Evolutionary conservation across 257 asterid genomes (phyloP).

Genomic region (Nicotiana otophora): DNA sequence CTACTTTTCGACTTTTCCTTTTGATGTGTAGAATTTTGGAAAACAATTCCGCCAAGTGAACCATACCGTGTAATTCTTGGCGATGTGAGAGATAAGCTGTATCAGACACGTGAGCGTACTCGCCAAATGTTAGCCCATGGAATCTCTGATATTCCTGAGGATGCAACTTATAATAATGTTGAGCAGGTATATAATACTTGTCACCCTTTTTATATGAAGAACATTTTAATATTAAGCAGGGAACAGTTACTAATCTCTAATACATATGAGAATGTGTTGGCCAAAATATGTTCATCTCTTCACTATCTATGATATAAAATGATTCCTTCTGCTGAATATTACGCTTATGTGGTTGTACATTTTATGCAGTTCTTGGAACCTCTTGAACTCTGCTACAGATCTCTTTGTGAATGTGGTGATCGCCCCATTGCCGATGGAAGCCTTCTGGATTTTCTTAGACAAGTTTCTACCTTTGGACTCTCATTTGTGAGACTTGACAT

Average conservation of each 20-base stretch:
- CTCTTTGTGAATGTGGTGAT: slow-evolving; percentile 50
- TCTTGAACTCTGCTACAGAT: slow-evolving; percentile 44
- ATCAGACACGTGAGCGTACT: slow-evolving; percentile 48
- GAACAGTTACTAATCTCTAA: not conserved
- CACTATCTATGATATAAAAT: not conserved
- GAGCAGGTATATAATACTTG: slow-evolving; percentile 29
- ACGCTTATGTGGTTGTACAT: not conserved
- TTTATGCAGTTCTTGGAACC: slow-evolving; percentile 44
- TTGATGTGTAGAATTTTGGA: slow-evolving; percentile 43
- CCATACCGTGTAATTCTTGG: slow-evolving; percentile 50
- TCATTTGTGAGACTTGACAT: slow-evolving; percentile 47
- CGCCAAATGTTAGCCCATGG: slow-evolving; percentile 43
- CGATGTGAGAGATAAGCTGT: slow-evolving; percentile 44
- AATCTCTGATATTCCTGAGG: slow-evolving; percentile 41
- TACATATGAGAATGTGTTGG: no score
- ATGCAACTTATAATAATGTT: slow-evolving; percentile 31
- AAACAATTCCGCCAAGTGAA: slow-evolving; percentile 37
- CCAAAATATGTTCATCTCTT: no score
- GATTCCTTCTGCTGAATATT: not conserved
- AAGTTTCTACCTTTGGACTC: slow-evolving; percentile 50
- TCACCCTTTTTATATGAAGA: not conserved
- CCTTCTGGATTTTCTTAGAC: slow-evolving; percentile 48
- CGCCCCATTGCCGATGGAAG: slow-evolving; percentile 46
- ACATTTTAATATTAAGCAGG: not conserved
- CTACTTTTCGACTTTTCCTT: not conserved